Conservation (phyloP, 169 alveolate species). For the Cryptosporidium ubiquitum region DNA sequence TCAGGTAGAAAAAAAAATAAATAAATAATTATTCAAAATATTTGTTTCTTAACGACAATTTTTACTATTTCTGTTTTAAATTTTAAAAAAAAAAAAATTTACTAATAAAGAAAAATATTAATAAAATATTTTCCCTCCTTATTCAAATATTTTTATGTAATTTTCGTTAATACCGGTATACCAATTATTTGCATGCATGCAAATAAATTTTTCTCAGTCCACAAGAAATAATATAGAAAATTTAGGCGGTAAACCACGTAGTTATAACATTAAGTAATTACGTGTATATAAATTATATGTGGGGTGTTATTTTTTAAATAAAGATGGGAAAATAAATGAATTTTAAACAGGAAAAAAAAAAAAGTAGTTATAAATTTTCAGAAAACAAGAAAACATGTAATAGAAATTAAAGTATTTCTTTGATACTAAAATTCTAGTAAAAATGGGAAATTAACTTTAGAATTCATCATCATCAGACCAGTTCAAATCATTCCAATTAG, state of each 20-base stretch:
- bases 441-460: neutral
- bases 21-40: neutral
- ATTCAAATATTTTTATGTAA: neutral
- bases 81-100: neutral
- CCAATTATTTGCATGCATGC: constrained; percentile 39
- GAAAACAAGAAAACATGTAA: neutral
- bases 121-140: neutral
- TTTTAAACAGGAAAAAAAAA: neutral
- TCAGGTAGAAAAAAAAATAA: neutral
- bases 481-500: constrained; percentile 25
- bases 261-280: neutral
- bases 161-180: constrained; percentile 29
- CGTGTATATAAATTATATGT: neutral
- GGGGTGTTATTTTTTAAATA: neutral
- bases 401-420: neutral
- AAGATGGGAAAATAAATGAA: neutral
- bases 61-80: too few relatives aligned
- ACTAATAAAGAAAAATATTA: too few relatives aligned
- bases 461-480: constrained; percentile 20
- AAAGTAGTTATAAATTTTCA: neutral
- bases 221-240: neutral
- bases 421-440: neutral
- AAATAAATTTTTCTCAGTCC: neutral
- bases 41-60: neutral
- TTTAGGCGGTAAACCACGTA: neutral